A percentile compares a stretch with the other conserved stretches of the same genome.
Conservation (phyloP, 805 yeast species). For the Candida multigemmis region DNA sequence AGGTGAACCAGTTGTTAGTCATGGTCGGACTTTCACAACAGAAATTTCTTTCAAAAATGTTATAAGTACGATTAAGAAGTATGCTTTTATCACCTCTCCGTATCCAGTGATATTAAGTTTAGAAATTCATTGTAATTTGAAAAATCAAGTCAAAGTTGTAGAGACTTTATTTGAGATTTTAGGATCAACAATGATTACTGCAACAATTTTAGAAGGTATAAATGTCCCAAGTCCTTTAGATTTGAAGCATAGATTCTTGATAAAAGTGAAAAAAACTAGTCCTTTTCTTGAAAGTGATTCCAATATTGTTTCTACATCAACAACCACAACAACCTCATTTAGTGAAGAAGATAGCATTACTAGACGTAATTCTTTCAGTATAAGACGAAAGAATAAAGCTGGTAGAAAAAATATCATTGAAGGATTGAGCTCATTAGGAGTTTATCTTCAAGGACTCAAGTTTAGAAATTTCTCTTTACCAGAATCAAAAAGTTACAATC, state of each 20-base stretch:
- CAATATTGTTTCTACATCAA: constrained; percentile 7
- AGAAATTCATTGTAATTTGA: constrained; percentile 69
- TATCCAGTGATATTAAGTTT: constrained; percentile 80
- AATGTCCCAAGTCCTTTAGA: constrained; percentile 60
- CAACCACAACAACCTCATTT: constrained; percentile 26
- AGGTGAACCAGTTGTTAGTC: constrained; percentile 76
- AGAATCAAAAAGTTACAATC: constrained; percentile 72
- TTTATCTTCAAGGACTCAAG: constrained; percentile 66
- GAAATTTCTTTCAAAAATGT: constrained; percentile 66
- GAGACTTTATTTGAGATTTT: constrained; percentile 45
- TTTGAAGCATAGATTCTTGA: constrained; percentile 58
- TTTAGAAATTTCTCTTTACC: constrained; percentile 80
- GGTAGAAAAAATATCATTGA: constrained; percentile 20
- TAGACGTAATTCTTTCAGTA: constrained; percentile 9
- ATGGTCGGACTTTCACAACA: constrained; percentile 77
- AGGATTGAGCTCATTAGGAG: constrained; percentile 53
- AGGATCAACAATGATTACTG: constrained; percentile 45
- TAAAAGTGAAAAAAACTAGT: constrained; percentile 66
- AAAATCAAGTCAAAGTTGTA: constrained; percentile 56
- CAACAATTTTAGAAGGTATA: constrained; percentile 23
- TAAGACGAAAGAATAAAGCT: constrained; percentile 10
- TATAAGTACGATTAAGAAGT: constrained; percentile 62
- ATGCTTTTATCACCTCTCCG: constrained; percentile 83
- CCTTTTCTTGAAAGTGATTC: constrained; percentile 12
- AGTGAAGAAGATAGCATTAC: constrained; percentile 26